phyloP scores from a whole-genome alignment of 352 stramenopile species.

The Phytopythium vexans region DNA sequence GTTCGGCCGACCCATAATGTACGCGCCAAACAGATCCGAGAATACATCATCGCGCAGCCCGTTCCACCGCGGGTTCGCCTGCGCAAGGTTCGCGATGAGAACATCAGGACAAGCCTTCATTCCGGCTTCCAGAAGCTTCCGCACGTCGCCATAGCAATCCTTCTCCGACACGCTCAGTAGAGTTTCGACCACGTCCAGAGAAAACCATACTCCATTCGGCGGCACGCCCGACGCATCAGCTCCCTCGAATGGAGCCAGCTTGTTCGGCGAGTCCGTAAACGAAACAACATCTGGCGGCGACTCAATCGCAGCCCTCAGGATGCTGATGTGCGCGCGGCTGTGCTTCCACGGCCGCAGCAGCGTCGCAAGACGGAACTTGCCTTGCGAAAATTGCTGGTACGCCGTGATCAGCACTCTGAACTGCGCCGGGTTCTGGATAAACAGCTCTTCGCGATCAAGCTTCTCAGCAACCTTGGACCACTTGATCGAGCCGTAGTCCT shows the following conservation, averaged over 20 bases:
- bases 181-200: conserved; percentile 78
- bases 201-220: conserved; percentile 88
- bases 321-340: conserved; percentile 67
- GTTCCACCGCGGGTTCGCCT: conserved; percentile 77
- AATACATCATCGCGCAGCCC: conserved; percentile 82
- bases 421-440: conserved; percentile 58
- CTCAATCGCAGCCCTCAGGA: conserved; percentile 78
- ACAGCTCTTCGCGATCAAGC: conserved; percentile 72
- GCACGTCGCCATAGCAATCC: conserved; percentile 81
- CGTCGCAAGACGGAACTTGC: conserved; percentile 71
- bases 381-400: conserved; percentile 80
- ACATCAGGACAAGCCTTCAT: conserved; percentile 86
- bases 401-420: conserved; percentile 73
- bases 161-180: conserved; percentile 76
- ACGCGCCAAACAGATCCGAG: conserved; percentile 83
- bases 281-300: conserved; percentile 75
- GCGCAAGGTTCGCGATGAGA: conserved; percentile 82
- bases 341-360: conserved; percentile 80
- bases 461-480: conserved; percentile 86
- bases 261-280: conserved; percentile 77
- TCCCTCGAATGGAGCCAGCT: conserved; percentile 82
- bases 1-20: conserved; percentile 84
- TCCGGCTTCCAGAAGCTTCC: conserved; percentile 68
- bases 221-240: conserved; percentile 81
- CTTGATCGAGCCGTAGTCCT: conserved; percentile 83